Base-by-base conservation (phyloP, 1,139 yeast genomes). In the Lodderomyces oxycetoniae region DNA sequence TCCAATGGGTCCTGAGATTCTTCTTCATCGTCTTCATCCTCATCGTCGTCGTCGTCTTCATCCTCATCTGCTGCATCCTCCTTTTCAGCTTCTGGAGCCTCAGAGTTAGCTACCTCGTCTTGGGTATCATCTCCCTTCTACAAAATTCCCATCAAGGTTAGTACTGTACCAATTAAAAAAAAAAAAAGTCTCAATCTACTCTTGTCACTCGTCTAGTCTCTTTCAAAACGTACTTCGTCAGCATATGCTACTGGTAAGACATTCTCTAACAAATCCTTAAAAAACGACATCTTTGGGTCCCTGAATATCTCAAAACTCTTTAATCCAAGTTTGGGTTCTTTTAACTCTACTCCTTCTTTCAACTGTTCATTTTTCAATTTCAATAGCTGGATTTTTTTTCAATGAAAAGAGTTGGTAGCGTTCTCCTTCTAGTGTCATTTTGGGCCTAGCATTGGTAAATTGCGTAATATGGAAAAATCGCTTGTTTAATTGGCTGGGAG, bases 171-270 rank as follows among this genome's bases (percentile, higher is more conserved):
- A 20, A 20, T 8, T 8, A 20, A 20, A 20, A 20, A 24, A 8
- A 13, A 8, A 8, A 8, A 24, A 24, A 24, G 15, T 26, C 17
- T 24, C 23, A 10, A 23, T n/a, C n/a, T n/a, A n/a, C n/a, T n/a
- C n/a, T n/a, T n/a, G n/a, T n/a, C n/a, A n/a, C n/a, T n/a, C n/a
- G n/a, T n/a, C n/a, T n/a, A n/a, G n/a, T n/a, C n/a, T n/a, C n/a
- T 6, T 20, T 21, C 15, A 5, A 11, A 32, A 67, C 74, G 50
- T 65, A 73, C 80, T 59, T 78, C 89, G 59, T 85, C 96, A 55
- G 96, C 96, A 66, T 74, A 78, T 40, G 95, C 95, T 49, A 86
- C 74, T 58, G 96, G 95, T 50, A 79, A 65, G 46, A 85, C 73
- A 47, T 85, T 73, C 61, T 87, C 95, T 66, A 84, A 81, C 57